Base-by-base conservation (phyloP, 2,329 filamentous ascomycete species). In the Aspergillus hortae region DNA sequence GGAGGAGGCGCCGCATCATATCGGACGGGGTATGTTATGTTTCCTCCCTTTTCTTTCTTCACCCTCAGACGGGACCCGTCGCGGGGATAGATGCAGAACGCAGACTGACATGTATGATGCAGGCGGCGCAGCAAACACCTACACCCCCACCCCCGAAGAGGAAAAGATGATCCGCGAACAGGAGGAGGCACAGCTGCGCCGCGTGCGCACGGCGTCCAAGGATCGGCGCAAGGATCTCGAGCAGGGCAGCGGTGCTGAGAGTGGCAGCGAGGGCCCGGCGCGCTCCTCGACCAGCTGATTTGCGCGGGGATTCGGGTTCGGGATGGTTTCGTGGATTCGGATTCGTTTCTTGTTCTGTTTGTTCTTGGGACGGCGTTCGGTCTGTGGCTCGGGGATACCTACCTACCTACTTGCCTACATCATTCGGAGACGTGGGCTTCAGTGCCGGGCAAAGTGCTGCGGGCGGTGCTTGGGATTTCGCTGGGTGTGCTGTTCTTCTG, bases 1-100 rank as follows among this genome's bases (percentile, higher is more conserved):
- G 17, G 63, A 73, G 17, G 71, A 75, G 53, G 66, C 64, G 12
- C 65, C 68, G 33, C 69, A 73, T 58, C 70, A 73, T 52, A 74
- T 68, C 6, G 74, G 74, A 52, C 61, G 74, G 70, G 68, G 73
- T 76, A 73, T 52, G 67, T 48, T 46, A 7, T 14, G 4, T 25
- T 19, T 19, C 35, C 21, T 17, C 17, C 19, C 40, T 17, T 42
- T 42, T 23, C 40, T 38, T 38, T 14, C 35, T 38, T 19, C 19
- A 3, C 19, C 19, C 19, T 19, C 4, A 19, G 27, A 30, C 12
- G 35, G 6, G 35, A n/a, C 12, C 35, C 35, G 4, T 38, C 12
- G 7, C 35, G 3, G 35, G 6, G 14, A 30, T 30, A 23, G 33
- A n/a, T 12, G 33, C 5, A 35, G 15, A 4, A 38, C 7, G 2